Evolutionary conservation across 108 stramenopile species (phyloP).

Genomic region (Ochromonas danica): DNA sequence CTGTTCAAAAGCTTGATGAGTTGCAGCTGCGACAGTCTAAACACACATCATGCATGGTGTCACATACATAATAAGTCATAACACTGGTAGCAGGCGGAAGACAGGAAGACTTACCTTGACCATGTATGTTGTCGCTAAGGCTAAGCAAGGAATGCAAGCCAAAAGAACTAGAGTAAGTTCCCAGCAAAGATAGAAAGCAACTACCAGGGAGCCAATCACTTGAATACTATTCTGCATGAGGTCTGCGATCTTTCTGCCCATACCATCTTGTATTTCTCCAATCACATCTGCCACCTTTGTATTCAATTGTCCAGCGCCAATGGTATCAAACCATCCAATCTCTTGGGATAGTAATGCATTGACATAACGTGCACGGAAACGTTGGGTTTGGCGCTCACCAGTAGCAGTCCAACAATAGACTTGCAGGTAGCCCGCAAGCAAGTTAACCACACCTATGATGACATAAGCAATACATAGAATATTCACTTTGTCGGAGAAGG

Average conservation of each 20-base stretch:
- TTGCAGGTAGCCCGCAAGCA: neutral
- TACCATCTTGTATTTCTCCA: conserved; percentile 52
- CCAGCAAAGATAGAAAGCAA: conserved; percentile 44
- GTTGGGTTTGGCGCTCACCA: conserved; percentile 33
- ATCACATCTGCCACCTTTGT: conserved; percentile 50
- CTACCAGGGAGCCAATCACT: conserved; percentile 38
- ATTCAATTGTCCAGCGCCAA: conserved; percentile 49
- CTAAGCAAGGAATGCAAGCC: conserved; percentile 47
- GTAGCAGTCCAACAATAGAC: conserved; percentile 18
- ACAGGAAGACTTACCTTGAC: no score
- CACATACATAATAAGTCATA: no score
- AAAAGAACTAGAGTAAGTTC: conserved; percentile 49
- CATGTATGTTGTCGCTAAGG: conserved; percentile 31
- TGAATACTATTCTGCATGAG: conserved; percentile 41
- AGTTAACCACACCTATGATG: neutral
- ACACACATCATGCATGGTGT: no score
- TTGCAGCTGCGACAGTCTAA: neutral
- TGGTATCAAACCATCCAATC: conserved; percentile 57
- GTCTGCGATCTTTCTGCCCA: conserved; percentile 50
- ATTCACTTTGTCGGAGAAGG: neutral
- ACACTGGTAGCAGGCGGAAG: no score
- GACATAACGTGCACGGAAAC: conserved; percentile 20
- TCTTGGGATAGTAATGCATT: conserved; percentile 41
- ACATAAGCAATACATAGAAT: neutral
- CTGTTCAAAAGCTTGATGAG: neutral